Evolutionary conservation across 225 moss, liverwort and hornwort genomes (phyloP), one percentile per base, ranked within the genome.

Genomic region (Asterella californica): DNA sequence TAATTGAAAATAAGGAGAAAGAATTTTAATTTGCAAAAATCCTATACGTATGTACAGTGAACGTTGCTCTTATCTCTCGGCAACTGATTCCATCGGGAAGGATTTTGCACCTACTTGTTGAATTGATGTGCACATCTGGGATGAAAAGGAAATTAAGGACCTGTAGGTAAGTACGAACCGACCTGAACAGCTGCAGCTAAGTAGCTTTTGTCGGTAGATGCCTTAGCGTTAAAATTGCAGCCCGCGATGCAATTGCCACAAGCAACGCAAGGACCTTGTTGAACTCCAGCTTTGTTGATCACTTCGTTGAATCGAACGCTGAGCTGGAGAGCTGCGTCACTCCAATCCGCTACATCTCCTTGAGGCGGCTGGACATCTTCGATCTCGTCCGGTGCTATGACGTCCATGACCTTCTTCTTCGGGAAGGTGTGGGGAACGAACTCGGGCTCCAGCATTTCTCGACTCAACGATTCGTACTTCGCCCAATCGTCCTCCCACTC

Each of bases 191-290:
- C 81, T 64, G 63, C 19, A 22, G 62, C 60, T n/a, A 81, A n/a
- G 47, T 81, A 81, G 61, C 75, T 81, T 61, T 81, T 81, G 22
- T 81, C 81, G 36, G 74, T 65, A 24, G 81, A 81, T n/a, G 24
- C 65, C 22, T 81, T 81, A 29, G 81, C 75, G 46, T 81, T 81
- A 59, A 18, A 81, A 36, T 42, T 59, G 75, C 81, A 81, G 0
- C 81, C 81, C 2, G 27, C 36, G 36, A 81, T 25, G 81, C 81
- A 81, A 61, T 81, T 81, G n/a, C 81, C 81, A 64, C 81, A 81
- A 7, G 81, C 81, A 15, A 61, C 45, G 22, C 81, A 81, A 19
- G 60, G 37, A 61, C 75, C 46, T 33, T 70, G 71, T 49, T 59
- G 2, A 9, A 80, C 80, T 0, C 80, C 80, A 4, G 80, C 80